phyloP scores from a whole-genome alignment of 106 monocot species.

The Apostasia ramifera region DNA sequence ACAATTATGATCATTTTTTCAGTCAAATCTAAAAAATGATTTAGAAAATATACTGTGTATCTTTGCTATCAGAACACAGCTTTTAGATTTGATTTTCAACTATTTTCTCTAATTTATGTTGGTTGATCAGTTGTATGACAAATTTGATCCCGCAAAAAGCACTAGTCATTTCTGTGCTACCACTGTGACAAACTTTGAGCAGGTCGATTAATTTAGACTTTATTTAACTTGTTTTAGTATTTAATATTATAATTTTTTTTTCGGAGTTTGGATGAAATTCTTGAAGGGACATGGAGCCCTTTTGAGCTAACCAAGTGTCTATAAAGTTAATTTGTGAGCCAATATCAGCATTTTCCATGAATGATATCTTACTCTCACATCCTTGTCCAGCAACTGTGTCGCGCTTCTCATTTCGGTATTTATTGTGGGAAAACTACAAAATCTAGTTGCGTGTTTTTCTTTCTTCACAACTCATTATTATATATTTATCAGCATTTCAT shows the following conservation, averaged over 20 bases:
- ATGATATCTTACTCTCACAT: conserved; percentile 76
- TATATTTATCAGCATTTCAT: too few relatives aligned
- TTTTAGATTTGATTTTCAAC: too few relatives aligned
- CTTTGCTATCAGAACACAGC: too few relatives aligned
- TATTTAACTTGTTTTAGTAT: neutral
- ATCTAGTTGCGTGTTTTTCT: too few relatives aligned
- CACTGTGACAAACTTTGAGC: conserved; percentile 67
- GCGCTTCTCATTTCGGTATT: conserved; percentile 87
- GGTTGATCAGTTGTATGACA: conserved; percentile 61
- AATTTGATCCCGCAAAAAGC: conserved; percentile 89
- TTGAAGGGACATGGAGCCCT: conserved; percentile 40
- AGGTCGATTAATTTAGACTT: conserved; percentile 27
- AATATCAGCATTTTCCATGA: conserved; percentile 54
- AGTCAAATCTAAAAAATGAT: too few relatives aligned
- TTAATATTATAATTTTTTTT: neutral
- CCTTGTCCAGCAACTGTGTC: conserved; percentile 92
- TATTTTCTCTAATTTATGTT: too few relatives aligned
- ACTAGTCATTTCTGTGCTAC: conserved; percentile 94
- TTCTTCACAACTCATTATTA: too few relatives aligned
- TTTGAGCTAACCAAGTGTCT: conserved; percentile 69
- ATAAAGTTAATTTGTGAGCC: conserved; percentile 44
- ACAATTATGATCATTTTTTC: too few relatives aligned
- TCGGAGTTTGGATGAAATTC: conserved; percentile 78
- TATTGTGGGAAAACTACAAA: too few relatives aligned
- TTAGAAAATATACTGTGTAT: too few relatives aligned